These are phyloP conservation scores for Scutellaria baicalensis DNA, from an alignment of 257 asterid species.

Conservation along the genomic window DNA sequence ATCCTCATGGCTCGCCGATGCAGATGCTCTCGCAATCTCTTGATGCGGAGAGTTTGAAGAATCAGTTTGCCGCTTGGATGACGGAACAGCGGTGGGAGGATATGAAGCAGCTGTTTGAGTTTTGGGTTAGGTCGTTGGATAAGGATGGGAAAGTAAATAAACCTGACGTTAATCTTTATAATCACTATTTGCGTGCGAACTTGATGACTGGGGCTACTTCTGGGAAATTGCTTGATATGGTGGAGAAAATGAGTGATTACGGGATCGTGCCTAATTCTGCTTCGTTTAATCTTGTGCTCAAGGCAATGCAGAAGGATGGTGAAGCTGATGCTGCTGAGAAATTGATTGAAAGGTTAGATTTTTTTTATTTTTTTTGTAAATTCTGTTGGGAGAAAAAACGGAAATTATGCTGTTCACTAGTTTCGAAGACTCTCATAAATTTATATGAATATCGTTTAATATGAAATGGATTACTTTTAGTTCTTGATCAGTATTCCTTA, in stretches of 20 bases:
- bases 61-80: conserved; percentile 65
- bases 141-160: conserved; percentile 64
- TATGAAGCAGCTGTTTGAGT: conserved; percentile 65
- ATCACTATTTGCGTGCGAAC: conserved; percentile 75
- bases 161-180: conserved; percentile 73
- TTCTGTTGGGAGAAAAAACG: not conserved
- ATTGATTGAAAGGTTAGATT: conserved; percentile 65
- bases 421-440: not conserved
- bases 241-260: conserved; percentile 51
- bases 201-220: conserved; percentile 60
- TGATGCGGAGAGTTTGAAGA: conserved; percentile 41
- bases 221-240: conserved; percentile 50
- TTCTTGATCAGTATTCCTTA: not conserved
- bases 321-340: conserved; percentile 53
- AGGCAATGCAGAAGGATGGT: conserved; percentile 53
- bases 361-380: not conserved
- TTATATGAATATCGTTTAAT: not conserved
- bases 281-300: conserved; percentile 66
- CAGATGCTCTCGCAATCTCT: conserved; percentile 42
- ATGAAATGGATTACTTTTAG: not conserved
- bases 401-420: not conserved
- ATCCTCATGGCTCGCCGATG: conserved; percentile 14
- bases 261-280: conserved; percentile 63
- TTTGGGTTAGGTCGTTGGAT: conserved; percentile 67
- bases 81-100: conserved; percentile 70